These are phyloP conservation scores for Centrapalus pauciflorus DNA, from an alignment of 129 eudicot genomes.

Conservation along the genomic window DNA sequence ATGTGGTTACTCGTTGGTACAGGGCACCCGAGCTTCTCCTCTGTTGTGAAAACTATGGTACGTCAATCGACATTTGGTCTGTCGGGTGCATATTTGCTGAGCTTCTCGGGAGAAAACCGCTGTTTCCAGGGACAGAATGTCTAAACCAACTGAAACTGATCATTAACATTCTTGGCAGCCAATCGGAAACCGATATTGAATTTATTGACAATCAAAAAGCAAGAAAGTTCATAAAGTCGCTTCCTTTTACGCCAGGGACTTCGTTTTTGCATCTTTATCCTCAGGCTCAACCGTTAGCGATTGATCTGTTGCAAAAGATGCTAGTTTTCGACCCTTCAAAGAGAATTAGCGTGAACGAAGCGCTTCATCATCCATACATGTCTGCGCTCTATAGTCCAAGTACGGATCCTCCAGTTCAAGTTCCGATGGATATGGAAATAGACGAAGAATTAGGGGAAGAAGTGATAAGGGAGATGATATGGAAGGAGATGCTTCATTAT, in stretches of 20 bases:
- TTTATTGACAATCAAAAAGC: constrained; percentile 69
- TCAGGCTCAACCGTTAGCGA: constrained; percentile 59
- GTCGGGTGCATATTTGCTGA: constrained; percentile 78
- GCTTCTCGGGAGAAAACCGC: constrained; percentile 63
- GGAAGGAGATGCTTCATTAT: constrained; percentile 63
- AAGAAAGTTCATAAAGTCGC: constrained; percentile 42
- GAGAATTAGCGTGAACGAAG: constrained; percentile 66
- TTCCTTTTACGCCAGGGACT: constrained; percentile 46
- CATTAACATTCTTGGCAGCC: constrained; percentile 59
- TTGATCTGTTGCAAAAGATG: constrained; percentile 60
- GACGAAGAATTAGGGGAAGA: constrained; percentile 62
- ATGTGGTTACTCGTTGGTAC: constrained; percentile 62
- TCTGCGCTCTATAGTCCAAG: constrained; percentile 51
- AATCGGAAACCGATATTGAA: constrained; percentile 44
- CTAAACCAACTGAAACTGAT: constrained; percentile 65
- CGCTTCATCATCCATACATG: constrained; percentile 78
- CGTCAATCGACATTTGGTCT: constrained; percentile 71
- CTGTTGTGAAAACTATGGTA: constrained; percentile 69
- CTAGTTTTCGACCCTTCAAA: constrained; percentile 68
- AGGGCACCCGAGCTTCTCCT: constrained; percentile 72
- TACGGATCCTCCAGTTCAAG: constrained; percentile 55
- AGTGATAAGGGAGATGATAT: constrained; percentile 66
- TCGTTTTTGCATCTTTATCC: constrained; percentile 53
- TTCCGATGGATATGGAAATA: constrained; percentile 49
- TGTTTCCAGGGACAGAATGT: constrained; percentile 69